Evolutionary conservation across 2,329 filamentous ascomycete genomes (phyloP).

Genomic region (Didymella arachidicola): DNA sequence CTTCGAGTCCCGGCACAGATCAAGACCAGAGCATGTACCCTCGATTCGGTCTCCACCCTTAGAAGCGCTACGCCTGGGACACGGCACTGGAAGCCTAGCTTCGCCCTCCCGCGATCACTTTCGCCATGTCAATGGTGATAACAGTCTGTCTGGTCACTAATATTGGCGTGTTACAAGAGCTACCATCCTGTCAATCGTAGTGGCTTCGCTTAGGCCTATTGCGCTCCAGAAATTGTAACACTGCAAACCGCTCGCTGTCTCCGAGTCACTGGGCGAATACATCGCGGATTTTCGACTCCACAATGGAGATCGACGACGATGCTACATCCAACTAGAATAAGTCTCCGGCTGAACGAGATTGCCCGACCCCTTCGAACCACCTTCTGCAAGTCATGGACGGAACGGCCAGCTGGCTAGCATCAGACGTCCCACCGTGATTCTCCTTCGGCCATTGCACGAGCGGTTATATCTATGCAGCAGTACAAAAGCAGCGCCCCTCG

Average conservation of each 20-base stretch:
- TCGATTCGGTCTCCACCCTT: constrained; percentile 1
- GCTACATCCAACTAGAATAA: background rate
- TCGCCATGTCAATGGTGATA: background rate
- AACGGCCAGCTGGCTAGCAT: background rate
- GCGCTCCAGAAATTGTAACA: background rate
- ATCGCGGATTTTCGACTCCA: background rate
- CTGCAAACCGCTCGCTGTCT: background rate
- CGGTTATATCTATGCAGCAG: background rate
- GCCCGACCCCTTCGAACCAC: background rate
- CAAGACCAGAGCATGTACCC: constrained; percentile 13
- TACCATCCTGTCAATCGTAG: background rate
- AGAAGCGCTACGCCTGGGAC: background rate
- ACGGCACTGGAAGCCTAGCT: background rate
- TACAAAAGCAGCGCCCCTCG: too few relatives aligned
- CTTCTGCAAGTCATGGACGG: constrained; percentile 9
- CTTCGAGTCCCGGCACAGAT: constrained; percentile 4
- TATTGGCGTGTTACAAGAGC: constrained; percentile 1
- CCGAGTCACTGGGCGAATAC: background rate
- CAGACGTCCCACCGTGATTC: background rate
- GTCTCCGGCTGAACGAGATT: background rate
- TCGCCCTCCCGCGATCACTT: background rate
- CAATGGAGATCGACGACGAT: background rate
- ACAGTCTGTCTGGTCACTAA: background rate
- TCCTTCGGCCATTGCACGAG: background rate
- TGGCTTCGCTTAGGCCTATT: background rate